Evolutionary conservation across 2,329 filamentous ascomycete genomes (phyloP).

Genomic region (Diplodia scrobiculata): DNA sequence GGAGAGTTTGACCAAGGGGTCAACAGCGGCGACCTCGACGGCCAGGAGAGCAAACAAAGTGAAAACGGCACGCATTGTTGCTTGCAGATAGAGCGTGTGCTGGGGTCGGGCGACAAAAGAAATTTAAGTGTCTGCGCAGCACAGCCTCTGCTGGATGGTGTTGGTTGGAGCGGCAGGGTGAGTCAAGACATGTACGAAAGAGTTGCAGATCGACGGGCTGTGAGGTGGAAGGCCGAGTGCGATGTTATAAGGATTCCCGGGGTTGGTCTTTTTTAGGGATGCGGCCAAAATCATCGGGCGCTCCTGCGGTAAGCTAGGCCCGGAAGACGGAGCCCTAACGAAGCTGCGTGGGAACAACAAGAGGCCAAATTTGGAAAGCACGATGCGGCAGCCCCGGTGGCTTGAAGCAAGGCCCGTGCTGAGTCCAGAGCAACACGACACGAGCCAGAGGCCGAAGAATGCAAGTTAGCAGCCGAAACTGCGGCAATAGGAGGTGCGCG

Average conservation of each 20-base stretch:
- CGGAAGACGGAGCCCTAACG: neutral
- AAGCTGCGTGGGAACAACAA: slow-evolving; percentile 13
- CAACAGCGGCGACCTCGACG: slow-evolving; percentile 37
- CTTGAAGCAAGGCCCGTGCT: neutral
- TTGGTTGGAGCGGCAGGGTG: neutral
- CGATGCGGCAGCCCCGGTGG: slow-evolving; percentile 20
- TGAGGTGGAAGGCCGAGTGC: neutral
- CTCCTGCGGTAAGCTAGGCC: neutral
- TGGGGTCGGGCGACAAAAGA: neutral
- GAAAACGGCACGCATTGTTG: neutral
- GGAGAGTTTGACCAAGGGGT: slow-evolving; percentile 60
- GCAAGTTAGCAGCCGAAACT: neutral
- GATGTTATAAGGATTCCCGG: neutral
- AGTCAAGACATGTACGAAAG: slow-evolving; percentile 1
- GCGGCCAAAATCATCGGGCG: neutral
- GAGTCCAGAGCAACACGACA: neutral
- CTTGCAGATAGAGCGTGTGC: neutral
- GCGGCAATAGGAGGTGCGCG: neutral
- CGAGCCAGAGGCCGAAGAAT: slow-evolving; percentile 1
- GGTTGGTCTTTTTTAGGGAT: neutral
- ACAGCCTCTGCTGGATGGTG: slow-evolving; percentile 3
- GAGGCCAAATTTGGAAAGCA: slow-evolving; percentile 17
- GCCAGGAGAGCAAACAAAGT: slow-evolving; percentile 8
- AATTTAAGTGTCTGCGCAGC: neutral
- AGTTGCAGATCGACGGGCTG: neutral